Conservation (phyloP, 352 stramenopile species). For the Globisporangium splendens region DNA sequence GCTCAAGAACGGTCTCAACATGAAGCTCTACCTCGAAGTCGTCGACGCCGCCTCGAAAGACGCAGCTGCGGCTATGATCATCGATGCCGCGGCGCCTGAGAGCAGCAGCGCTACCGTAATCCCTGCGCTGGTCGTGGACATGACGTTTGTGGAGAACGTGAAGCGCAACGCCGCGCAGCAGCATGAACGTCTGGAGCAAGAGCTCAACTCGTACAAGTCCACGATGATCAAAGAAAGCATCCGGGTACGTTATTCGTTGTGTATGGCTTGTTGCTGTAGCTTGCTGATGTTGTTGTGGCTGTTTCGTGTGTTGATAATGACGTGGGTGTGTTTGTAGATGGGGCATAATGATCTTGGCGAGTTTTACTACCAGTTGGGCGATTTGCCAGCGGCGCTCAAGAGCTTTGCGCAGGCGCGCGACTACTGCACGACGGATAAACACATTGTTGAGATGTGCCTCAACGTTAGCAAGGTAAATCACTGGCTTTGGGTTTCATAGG, state of each 20-base stretch:
- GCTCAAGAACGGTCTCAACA: constrained; percentile 62
- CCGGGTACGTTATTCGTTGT: constrained; percentile 34
- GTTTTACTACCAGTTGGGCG: constrained; percentile 85
- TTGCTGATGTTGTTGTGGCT: neutral
- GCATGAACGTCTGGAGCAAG: constrained; percentile 82
- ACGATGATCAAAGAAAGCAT: constrained; percentile 92
- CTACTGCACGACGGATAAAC: constrained; percentile 89
- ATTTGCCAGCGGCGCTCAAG: constrained; percentile 72
- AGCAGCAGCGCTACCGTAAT: constrained; percentile 17
- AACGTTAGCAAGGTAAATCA: constrained; percentile 83
- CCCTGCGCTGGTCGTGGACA: constrained; percentile 29
- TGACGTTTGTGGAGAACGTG: constrained; percentile 55
- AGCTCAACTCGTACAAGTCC: constrained; percentile 90
- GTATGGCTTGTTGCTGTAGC: neutral
- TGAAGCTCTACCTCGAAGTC: constrained; percentile 65
- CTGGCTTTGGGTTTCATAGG: neutral
- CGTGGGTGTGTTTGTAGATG: constrained; percentile 44
- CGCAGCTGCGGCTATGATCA: neutral
- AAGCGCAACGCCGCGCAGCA: constrained; percentile 60
- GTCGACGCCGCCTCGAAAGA: constrained; percentile 32
- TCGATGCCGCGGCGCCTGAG: constrained; percentile 16
- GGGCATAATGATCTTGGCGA: constrained; percentile 85
- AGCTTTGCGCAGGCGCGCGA: constrained; percentile 85
- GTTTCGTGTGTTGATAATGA: neutral
- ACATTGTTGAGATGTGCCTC: constrained; percentile 89